A percentile compares a stretch with the other conserved stretches of the same genome.
Conservation (phyloP, 371 early-diverging fungal genomes). For the Lichtheimia ornata region DNA sequence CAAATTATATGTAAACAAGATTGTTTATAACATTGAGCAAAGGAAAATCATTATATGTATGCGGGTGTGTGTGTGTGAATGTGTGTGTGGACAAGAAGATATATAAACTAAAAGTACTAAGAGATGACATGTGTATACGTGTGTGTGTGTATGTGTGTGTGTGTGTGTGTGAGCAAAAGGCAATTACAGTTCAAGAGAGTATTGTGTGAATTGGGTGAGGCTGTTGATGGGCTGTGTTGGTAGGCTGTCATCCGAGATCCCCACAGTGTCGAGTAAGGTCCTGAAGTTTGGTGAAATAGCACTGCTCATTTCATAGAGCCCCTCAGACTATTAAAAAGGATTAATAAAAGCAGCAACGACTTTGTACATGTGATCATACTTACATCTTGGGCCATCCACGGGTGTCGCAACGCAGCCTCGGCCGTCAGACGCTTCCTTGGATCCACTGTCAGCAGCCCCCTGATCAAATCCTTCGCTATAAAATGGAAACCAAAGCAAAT, state of each 20-base stretch:
- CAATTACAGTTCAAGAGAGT: background rate
- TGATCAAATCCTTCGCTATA: constrained; percentile 63
- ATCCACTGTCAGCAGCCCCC: constrained; percentile 55
- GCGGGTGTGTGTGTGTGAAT: background rate
- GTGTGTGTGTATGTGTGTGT: too few relatives aligned
- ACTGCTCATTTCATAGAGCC: background rate
- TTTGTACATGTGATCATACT: too few relatives aligned
- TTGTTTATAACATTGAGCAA: too few relatives aligned
- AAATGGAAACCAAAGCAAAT: background rate
- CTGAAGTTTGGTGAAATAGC: background rate
- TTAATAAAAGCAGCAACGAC: background rate
- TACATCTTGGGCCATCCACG: constrained; percentile 6
- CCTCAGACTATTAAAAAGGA: background rate
- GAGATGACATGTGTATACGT: too few relatives aligned
- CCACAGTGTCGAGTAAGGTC: background rate
- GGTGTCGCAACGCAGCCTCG: constrained; percentile 31
- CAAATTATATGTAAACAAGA: too few relatives aligned
- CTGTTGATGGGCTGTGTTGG: background rate
- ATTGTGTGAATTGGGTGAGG: background rate
- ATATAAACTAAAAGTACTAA: too few relatives aligned
- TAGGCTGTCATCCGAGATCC: background rate
- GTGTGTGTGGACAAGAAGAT: too few relatives aligned
- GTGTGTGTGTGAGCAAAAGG: background rate
- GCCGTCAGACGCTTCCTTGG: constrained; percentile 46
- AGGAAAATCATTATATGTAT: background rate